Evolutionary conservation across 495 filamentous ascomycete genomes (phyloP), one percentile per base, ranked within the genome.

Genomic region (Hypoxylon subgilvum): DNA sequence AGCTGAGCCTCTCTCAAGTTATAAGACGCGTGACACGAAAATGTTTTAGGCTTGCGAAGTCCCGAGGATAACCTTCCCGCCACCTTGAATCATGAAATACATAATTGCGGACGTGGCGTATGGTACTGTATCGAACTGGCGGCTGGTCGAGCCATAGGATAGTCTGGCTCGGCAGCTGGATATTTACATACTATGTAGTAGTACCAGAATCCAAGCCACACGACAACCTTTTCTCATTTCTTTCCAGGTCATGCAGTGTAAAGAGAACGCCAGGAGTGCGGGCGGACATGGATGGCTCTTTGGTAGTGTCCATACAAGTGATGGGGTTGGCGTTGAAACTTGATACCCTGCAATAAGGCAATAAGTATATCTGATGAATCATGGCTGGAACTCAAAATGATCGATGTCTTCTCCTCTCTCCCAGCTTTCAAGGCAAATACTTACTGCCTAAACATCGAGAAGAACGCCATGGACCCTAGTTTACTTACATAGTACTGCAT

Each of bases 111-210:
- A 7, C n/a, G n/a, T n/a, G n/a, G n/a, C n/a, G n/a, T n/a, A n/a
- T n/a, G n/a, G n/a, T n/a, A n/a, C n/a, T n/a, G n/a, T 5, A 18
- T 25, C 19, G 25, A 34, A 48, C 47, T 63, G 58, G 30, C 43
- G 43, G 48, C 44, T 63, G 58, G 54, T 58, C 10, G 50, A 57
- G 30, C 48, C 48, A 38, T 57, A 35, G 28, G 27, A 48, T 31
- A 17, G 41, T 42, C 60, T 57, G 58, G 28, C n/a, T 47, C 32
- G 49, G 31, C 35, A 23, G 49, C 32, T 31, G 52, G 17, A 39
- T 49, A 45, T 36, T 43, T 53, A n/a, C 35, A 35, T 63, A 63
- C 53, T 43, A 39, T 18, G 21, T 34, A 45, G 39, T 42, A 7
- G 25, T 12, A 18, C 14, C n/a, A n/a, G n/a, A n/a, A n/a, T n/a